Percentiles rank a stretch among this genome's conserved stretches.
These are phyloP conservation scores for Coemansia sp. DNA, from an alignment of 192 early-diverging fungal species.

Conservation along the genomic window DNA sequence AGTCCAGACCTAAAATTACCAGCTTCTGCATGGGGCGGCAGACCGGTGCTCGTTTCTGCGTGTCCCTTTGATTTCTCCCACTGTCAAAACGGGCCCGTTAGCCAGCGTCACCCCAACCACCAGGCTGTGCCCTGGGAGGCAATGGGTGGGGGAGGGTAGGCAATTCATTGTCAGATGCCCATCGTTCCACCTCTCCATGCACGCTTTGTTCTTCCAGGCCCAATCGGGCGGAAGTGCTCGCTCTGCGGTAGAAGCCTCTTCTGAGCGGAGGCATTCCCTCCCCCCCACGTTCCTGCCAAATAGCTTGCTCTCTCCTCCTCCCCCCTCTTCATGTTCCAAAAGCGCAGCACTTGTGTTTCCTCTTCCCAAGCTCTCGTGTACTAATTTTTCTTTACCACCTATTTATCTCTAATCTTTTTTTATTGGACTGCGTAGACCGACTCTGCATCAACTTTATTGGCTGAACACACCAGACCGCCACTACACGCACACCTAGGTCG, in stretches of 20 bases:
- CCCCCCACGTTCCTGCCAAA: neutral
- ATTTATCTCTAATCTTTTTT: neutral
- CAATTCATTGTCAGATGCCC: neutral
- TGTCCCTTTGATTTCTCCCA: neutral
- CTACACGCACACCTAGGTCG: slow-evolving; percentile 2
- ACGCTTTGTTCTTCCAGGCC: neutral
- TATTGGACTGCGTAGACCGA: neutral
- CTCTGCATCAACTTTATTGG: neutral
- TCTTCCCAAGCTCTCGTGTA: neutral
- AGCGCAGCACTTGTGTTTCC: neutral
- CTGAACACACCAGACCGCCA: neutral
- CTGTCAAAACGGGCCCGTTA: neutral
- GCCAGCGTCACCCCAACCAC: neutral
- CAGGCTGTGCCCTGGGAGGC: neutral
- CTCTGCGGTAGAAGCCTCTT: neutral
- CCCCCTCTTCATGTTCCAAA: neutral
- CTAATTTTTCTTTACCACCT: neutral
- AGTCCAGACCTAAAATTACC: neutral
- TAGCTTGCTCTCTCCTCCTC: neutral
- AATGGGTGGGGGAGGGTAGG: neutral
- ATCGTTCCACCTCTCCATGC: slow-evolving; percentile 3
- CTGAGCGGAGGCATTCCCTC: neutral
- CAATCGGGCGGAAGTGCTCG: neutral
- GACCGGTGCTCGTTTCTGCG: neutral
- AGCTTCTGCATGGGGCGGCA: neutral